Base-by-base conservation (phyloP, 1,139 yeast genomes). In the Chernovozyma aurita region DNA sequence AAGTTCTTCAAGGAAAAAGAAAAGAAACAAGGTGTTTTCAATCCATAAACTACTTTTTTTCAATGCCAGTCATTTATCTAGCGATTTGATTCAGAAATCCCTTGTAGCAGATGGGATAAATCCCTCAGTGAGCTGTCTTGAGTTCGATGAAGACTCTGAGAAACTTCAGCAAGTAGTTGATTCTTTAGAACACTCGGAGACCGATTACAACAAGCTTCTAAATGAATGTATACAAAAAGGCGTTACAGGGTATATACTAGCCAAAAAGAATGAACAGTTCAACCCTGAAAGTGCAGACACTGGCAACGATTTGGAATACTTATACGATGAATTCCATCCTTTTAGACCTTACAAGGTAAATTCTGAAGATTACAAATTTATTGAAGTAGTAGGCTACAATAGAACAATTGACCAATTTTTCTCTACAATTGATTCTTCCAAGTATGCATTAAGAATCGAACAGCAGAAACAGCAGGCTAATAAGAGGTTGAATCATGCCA, bases 281-380 rank as follows among this genome's bases (percentile, higher is more conserved):
- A 71, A 73, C 1, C 58, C 70, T 8, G 37, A 30, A 16, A 70
- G 63, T 11, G 59, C 55, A 2, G 62, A 61, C 24, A 52, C 59
- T 2, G 55, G 54, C 18, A 52, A 52, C 12, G 60, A 57, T 29
- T 63, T 75, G 49, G 76, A 79, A 46, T 78, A 62, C 40, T 56
- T 81, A 2, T 85, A 74, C 45, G 95, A 86, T 38, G 95, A 85
- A 43, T 92, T 87, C 53, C 95, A 85, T 57, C 97, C 97, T 0
- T 88, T 82, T 55, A 56, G 68, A 36, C 95, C 95, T 0, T 52
- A 59, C 38, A 65, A 73, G 41, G 65, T 68, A 36, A 46, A 57
- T 21, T 44, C 46, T 3, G 64, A 60, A 14, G 43, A 52, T 18
- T 58, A 57, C 34, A 60, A 60, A 35, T 57, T 71, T 30, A 56